Percentiles rank a stretch among this genome's conserved stretches.
Conservation (phyloP, 108 stramenopile genomes). For the Cyclotella cryptica region DNA sequence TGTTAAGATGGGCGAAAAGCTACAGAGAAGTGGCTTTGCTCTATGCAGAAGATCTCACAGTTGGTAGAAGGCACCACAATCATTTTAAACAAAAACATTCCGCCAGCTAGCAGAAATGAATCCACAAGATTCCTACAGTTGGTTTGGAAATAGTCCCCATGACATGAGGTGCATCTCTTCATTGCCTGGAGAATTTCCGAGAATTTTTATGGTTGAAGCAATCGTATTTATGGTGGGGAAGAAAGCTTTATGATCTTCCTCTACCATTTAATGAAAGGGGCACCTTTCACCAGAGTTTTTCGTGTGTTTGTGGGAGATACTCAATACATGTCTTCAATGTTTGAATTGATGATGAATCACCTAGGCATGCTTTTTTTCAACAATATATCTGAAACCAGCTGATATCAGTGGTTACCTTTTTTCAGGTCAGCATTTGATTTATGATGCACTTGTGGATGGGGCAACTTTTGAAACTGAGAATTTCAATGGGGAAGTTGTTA, state of each 20-base stretch:
- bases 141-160: not conserved
- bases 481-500: constrained; percentile 3
- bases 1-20: not conserved
- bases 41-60: constrained; percentile 18
- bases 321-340: too few species aligned
- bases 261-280: constrained; percentile 11
- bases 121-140: not conserved
- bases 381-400: constrained; percentile 27
- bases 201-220: not conserved
- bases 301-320: too few species aligned
- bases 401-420: constrained; percentile 25
- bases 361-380: constrained; percentile 25
- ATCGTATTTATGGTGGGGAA: too few species aligned
- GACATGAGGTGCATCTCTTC: constrained; percentile 1
- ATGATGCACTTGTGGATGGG: constrained; percentile 6
- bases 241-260: too few species aligned
- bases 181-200: not conserved
- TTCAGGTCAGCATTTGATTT: not conserved
- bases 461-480: not conserved
- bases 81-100: not conserved
- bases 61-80: not conserved
- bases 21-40: constrained; percentile 21
- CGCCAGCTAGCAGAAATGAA: not conserved
- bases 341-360: too few species aligned
- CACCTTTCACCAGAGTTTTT: constrained; percentile 23